Conservation (phyloP, 495 filamentous ascomycete genomes). For the Aspergillus baeticus region DNA sequence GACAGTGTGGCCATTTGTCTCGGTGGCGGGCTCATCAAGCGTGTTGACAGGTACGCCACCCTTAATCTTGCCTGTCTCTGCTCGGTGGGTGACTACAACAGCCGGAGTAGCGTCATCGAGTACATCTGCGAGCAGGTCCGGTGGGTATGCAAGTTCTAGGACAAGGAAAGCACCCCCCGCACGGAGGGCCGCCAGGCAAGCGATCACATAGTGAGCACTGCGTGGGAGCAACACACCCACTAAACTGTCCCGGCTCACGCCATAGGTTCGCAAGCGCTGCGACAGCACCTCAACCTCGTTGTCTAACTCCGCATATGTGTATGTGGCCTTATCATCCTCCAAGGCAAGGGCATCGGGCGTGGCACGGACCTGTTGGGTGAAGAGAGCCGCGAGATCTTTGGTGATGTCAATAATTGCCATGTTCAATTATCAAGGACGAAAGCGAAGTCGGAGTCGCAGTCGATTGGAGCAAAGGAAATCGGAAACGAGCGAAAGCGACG, state of each 20-base stretch:
- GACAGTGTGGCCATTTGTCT: constrained; percentile 37
- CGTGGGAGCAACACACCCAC: constrained; percentile 66
- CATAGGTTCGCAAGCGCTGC: constrained; percentile 52
- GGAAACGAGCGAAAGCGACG: neutral
- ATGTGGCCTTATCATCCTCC: constrained; percentile 54
- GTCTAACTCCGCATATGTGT: constrained; percentile 63
- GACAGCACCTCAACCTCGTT: constrained; percentile 54
- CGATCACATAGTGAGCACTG: constrained; percentile 68
- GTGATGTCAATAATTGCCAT: constrained; percentile 60
- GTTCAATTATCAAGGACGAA: neutral
- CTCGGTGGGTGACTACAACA: constrained; percentile 57
- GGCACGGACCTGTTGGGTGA: constrained; percentile 53
- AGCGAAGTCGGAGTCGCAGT: neutral
- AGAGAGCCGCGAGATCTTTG: constrained; percentile 63
- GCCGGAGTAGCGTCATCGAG: constrained; percentile 62
- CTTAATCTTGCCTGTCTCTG: constrained; percentile 56
- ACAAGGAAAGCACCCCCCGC: constrained; percentile 71
- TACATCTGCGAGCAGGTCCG: constrained; percentile 62
- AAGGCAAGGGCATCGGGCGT: constrained; percentile 61
- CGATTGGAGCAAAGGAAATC: neutral
- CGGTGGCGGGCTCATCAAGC: constrained; percentile 46
- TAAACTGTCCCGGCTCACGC: constrained; percentile 59
- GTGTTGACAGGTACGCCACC: constrained; percentile 52
- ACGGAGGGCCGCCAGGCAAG: constrained; percentile 63
- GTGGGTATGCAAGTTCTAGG: constrained; percentile 67